Conservation (phyloP, 2,329 filamentous ascomycete species). For the Penicillium sp. region DNA sequence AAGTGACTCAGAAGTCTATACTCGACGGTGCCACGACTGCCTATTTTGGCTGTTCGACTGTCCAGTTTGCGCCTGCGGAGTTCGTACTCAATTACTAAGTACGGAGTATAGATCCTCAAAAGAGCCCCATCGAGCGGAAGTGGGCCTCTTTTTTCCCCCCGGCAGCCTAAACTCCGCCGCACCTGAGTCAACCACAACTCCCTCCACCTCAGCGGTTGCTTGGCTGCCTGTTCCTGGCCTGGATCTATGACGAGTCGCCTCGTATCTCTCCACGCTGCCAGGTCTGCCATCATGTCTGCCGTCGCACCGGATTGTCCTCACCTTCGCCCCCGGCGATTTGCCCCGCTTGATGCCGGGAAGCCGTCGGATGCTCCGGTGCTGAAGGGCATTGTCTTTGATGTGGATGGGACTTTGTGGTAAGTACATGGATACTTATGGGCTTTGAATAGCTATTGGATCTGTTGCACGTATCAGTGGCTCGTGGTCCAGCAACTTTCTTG, state of each 20-base stretch:
- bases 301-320: slow-evolving; percentile 17
- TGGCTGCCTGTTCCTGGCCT: background rate
- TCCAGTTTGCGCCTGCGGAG: too few relatives aligned
- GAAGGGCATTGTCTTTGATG: slow-evolving; percentile 77
- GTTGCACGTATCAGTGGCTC: background rate
- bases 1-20: too few relatives aligned
- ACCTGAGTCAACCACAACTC: background rate
- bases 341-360: slow-evolving; percentile 48
- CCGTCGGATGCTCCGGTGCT: slow-evolving; percentile 46
- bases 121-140: background rate
- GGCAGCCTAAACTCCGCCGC: background rate
- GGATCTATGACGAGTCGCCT: slow-evolving; percentile 6
- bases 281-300: slow-evolving; percentile 27
- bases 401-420: slow-evolving; percentile 92
- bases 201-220: background rate
- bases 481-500: background rate
- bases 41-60: too few relatives aligned
- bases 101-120: background rate
- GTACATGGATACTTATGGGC: slow-evolving; percentile 30
- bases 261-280: background rate
- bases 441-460: background rate
- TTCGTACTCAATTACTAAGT: too few relatives aligned
- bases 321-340: slow-evolving; percentile 49
- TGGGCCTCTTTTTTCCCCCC: background rate
- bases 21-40: too few relatives aligned